phyloP scores from a whole-genome alignment of 257 asterid genomes.

The Gentiana dahurica region DNA sequence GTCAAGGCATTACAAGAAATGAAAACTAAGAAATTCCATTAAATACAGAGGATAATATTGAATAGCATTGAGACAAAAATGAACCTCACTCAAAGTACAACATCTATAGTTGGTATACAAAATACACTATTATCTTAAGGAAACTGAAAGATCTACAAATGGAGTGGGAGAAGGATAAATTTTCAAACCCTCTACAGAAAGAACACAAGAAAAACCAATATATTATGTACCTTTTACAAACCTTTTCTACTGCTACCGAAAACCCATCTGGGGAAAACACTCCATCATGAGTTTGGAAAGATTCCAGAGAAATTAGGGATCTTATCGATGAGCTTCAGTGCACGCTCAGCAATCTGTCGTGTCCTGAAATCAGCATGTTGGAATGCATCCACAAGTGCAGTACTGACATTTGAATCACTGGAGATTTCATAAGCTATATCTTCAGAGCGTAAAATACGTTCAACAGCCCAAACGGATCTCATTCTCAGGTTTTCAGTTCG shows the following conservation, averaged over 20 bases:
- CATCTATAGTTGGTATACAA: constrained; percentile 3
- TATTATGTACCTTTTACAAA: constrained; percentile 25
- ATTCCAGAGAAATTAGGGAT: constrained; percentile 88
- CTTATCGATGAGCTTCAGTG: constrained; percentile 69
- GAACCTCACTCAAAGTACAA: constrained; percentile 8
- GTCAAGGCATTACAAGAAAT: neutral
- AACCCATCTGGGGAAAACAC: neutral
- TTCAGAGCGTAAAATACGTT: constrained; percentile 56
- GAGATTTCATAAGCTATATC: constrained; percentile 60
- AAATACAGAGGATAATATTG: neutral
- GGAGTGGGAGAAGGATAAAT: neutral
- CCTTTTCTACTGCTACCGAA: neutral
- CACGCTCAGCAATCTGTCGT: constrained; percentile 85
- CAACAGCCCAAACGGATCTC: constrained; percentile 89
- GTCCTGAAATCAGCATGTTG: constrained; percentile 82
- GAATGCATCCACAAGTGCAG: constrained; percentile 86
- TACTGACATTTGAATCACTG: constrained; percentile 62
- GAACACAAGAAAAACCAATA: constrained; percentile 5
- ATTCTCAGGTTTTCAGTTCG: constrained; percentile 60
- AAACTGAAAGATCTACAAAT: constrained; percentile 1
- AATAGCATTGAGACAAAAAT: constrained; percentile 7
- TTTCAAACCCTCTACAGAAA: constrained; percentile 14
- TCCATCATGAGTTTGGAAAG: constrained; percentile 42
- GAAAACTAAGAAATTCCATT: neutral
- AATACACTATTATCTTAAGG: neutral